Percentiles rank a stretch among this genome's conserved stretches.
phyloP scores from a whole-genome alignment of 345 rosid genomes.

The Populus euphratica region DNA sequence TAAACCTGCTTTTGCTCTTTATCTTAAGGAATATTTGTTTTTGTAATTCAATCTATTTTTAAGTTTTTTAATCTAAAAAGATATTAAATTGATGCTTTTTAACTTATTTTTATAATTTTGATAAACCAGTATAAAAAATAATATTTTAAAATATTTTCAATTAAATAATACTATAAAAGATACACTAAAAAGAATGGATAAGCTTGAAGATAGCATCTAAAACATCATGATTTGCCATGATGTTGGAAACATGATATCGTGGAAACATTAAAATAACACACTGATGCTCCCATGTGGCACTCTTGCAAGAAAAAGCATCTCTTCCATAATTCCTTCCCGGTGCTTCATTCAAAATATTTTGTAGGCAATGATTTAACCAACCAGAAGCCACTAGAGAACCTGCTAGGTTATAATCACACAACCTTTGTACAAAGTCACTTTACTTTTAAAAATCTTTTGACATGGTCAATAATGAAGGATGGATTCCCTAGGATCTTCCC shows the following conservation, averaged over 20 bases:
- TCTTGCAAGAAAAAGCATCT: conserved; percentile 11
- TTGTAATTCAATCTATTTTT: too few species aligned
- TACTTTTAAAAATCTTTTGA: conserved; percentile 10
- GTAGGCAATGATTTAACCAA: conserved; percentile 9
- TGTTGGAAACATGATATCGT: conserved; percentile 15
- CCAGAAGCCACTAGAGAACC: neutral
- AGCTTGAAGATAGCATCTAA: neutral
- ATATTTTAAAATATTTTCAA: too few species aligned
- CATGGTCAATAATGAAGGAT: neutral
- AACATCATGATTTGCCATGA: conserved; percentile 25
- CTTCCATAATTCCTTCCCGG: neutral
- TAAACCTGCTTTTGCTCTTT: neutral
- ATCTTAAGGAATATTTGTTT: too few species aligned
- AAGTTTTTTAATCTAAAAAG: too few species aligned
- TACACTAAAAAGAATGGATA: conserved; percentile 16
- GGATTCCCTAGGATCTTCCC: conserved; percentile 1
- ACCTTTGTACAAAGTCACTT: conserved; percentile 18
- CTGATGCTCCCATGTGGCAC: conserved; percentile 20
- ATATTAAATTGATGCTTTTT: too few species aligned
- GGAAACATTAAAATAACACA: conserved; percentile 6
- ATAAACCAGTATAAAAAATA: too few species aligned
- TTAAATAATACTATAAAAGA: too few species aligned
- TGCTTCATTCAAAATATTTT: neutral
- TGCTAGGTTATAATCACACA: conserved; percentile 5
- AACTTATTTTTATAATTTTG: too few species aligned